These are phyloP conservation scores for Panicum hallii DNA, from an alignment of 202 grass and related monocot species.

Conservation along the genomic window DNA sequence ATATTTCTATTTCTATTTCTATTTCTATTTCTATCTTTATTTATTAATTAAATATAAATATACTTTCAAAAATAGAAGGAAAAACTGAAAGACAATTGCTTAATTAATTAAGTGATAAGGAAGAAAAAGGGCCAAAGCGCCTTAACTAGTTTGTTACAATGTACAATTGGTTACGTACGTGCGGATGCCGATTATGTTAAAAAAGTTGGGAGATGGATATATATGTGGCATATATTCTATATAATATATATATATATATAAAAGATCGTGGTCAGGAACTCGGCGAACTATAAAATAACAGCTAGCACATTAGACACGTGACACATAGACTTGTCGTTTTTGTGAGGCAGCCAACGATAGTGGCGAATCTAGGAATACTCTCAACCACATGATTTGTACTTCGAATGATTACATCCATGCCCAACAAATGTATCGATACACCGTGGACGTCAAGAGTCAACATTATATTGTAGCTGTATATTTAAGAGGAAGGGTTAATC, in stretches of 20 bases:
- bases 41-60: not conserved
- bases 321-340: constrained; percentile 4
- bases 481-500: not conserved
- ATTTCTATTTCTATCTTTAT: not conserved
- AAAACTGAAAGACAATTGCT: not conserved
- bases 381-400: constrained; percentile 13
- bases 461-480: not conserved
- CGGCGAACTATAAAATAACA: not conserved
- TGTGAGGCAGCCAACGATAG: not conserved
- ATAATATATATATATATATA: not conserved
- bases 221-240: not conserved
- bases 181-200: not conserved
- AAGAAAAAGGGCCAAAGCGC: not conserved
- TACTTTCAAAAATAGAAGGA: not conserved
- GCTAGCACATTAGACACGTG: not conserved
- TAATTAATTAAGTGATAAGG: not conserved
- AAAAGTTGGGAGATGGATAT: not conserved
- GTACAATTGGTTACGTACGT: not conserved
- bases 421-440: not conserved
- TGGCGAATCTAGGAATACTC: constrained; percentile 12
- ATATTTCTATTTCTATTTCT: not conserved
- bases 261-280: not conserved
- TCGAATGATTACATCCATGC: constrained; percentile 23
- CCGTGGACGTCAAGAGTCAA: not conserved
- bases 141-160: not conserved